These are phyloP conservation scores for Hypoxylon sp. DNA, from an alignment of 2,329 filamentous ascomycete genomes.

Conservation along the genomic window DNA sequence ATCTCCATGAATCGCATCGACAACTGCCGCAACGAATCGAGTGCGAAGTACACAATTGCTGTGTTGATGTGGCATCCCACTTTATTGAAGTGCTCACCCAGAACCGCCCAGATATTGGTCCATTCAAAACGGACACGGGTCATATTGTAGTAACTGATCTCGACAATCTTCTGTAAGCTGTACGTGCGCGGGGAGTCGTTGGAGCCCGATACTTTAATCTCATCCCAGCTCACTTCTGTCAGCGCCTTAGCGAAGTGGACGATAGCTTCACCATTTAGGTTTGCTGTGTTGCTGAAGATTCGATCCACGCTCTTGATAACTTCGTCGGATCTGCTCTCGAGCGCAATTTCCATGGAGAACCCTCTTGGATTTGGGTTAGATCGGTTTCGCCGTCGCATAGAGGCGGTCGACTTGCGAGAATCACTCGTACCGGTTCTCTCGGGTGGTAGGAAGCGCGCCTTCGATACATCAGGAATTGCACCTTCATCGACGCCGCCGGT, in stretches of 20 bases:
- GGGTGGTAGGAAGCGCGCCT: constrained; percentile 74
- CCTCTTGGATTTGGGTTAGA: constrained; percentile 69
- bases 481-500: constrained; percentile 94
- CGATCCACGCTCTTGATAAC: constrained; percentile 92
- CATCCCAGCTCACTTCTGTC: constrained; percentile 97
- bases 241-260: constrained; percentile 92
- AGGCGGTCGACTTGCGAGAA: constrained; percentile 73
- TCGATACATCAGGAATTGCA: constrained; percentile 88
- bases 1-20: constrained; percentile 99
- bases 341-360: constrained; percentile 81
- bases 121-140: constrained; percentile 97
- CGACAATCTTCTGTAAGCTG: constrained; percentile 96
- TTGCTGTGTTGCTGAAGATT: constrained; percentile 96
- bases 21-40: constrained; percentile 93
- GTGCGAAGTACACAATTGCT: constrained; percentile 94
- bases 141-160: constrained; percentile 99
- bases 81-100: constrained; percentile 98
- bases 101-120: constrained; percentile 95
- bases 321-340: constrained; percentile 91
- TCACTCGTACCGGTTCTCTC: constrained; percentile 63
- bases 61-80: constrained; percentile 98
- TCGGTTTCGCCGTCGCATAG: constrained; percentile 60
- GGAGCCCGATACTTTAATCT: constrained; percentile 95
- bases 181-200: constrained; percentile 97
- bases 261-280: constrained; percentile 91